Percentiles rank a stretch among this genome's conserved stretches.
Conservation (phyloP, 345 rosid species). For the Eucalyptus dawsonii region DNA sequence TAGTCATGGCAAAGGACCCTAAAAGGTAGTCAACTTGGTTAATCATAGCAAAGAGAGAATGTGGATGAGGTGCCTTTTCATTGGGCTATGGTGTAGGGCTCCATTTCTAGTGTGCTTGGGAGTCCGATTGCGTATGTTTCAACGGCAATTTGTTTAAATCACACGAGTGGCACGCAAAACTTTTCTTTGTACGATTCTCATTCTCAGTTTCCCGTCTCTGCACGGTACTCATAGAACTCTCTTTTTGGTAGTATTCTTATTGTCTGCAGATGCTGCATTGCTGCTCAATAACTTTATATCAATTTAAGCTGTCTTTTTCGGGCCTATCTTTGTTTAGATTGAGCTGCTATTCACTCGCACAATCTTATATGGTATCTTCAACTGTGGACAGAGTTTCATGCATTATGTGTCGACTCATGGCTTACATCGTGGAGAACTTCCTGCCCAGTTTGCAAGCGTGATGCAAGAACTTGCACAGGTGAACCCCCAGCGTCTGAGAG, state of each 20-base stretch:
- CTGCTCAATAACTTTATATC: neutral
- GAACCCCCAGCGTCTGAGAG: conserved; percentile 80
- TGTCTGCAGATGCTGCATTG: neutral
- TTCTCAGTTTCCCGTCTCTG: neutral
- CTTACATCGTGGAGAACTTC: conserved; percentile 93
- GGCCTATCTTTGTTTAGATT: neutral
- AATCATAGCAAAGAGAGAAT: neutral
- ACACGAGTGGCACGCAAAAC: neutral
- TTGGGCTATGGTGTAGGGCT: neutral
- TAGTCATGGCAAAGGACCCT: neutral
- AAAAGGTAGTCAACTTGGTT: too few relatives aligned
- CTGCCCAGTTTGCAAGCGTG: conserved; percentile 93
- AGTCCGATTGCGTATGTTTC: neutral
- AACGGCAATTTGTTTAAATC: neutral
- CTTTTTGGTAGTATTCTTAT: neutral
- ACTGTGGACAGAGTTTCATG: conserved; percentile 61
- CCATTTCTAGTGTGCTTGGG: neutral
- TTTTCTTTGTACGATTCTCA: neutral
- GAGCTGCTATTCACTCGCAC: neutral
- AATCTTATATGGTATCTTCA: neutral
- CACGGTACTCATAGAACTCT: neutral
- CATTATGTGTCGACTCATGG: conserved; percentile 87
- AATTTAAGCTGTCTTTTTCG: neutral
- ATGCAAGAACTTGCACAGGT: conserved; percentile 68
- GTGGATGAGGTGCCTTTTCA: neutral